These are phyloP conservation scores for Podospora appendiculata DNA, from an alignment of 495 filamentous ascomycete genomes.

Conservation along the genomic window DNA sequence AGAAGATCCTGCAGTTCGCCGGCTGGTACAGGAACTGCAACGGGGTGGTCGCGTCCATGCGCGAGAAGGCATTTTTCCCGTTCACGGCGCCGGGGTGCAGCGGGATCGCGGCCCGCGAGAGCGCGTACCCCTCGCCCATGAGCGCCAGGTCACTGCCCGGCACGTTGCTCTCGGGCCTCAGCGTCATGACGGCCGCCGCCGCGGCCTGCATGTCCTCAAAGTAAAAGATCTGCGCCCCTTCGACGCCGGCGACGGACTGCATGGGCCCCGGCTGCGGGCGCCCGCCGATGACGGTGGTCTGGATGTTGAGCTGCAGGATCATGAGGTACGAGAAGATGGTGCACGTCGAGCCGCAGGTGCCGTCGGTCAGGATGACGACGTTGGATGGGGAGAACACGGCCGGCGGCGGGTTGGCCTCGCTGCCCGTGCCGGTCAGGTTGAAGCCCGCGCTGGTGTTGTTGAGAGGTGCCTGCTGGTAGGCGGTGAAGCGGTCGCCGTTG, in stretches of 20 bases:
- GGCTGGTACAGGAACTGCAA: conserved; percentile 47
- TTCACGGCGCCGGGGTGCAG: conserved; percentile 19
- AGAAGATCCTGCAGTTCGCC: conserved; percentile 49
- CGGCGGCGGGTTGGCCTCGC: conserved; percentile 10
- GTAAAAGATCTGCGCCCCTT: conserved; percentile 34
- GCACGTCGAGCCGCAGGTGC: conserved; percentile 55
- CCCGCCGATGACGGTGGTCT: conserved; percentile 49
- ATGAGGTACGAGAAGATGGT: conserved; percentile 53
- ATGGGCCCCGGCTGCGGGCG: conserved; percentile 44
- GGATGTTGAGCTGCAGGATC: conserved; percentile 46
- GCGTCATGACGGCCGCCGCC: conserved; percentile 5
- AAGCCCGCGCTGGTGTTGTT: conserved; percentile 9
- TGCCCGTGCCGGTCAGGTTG: conserved; percentile 19
- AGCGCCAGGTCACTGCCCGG: conserved; percentile 10
- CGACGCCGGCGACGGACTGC: conserved; percentile 52
- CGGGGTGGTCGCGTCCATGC: conserved; percentile 24
- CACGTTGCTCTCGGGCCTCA: conserved; percentile 5
- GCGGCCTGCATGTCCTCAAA: conserved; percentile 10
- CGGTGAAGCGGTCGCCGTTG: conserved; percentile 20
- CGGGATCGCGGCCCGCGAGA: conserved; percentile 10
- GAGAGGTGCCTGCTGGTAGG: conserved; percentile 17
- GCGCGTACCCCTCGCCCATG: conserved; percentile 15
- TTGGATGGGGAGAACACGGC: conserved; percentile 13
- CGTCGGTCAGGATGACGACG: conserved; percentile 35
- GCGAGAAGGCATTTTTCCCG: conserved; percentile 28